Conservation (phyloP, 164 flowering plant species). For the Kingdonia uniflora region DNA sequence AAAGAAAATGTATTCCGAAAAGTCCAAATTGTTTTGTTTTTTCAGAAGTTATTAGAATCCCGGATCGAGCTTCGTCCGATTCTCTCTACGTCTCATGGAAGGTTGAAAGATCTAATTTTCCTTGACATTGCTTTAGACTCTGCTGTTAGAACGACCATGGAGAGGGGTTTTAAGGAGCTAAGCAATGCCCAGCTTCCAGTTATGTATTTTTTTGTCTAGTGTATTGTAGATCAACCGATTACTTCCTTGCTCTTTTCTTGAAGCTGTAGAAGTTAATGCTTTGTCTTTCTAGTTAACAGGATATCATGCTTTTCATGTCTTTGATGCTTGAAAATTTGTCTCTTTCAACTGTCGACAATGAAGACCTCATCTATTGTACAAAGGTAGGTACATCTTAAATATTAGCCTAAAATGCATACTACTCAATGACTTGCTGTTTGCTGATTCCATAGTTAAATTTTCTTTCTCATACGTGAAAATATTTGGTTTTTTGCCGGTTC, state of each 20-base stretch:
- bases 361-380: slow-evolving; percentile 20
- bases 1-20: background rate
- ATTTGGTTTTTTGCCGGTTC: no score
- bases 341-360: slow-evolving; percentile 22
- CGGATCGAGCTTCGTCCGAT: slow-evolving; percentile 21
- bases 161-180: slow-evolving; percentile 18
- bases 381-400: slow-evolving; percentile 13
- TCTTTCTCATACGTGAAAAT: no score
- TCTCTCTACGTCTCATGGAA: slow-evolving; percentile 16
- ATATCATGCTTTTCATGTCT: slow-evolving; percentile 16
- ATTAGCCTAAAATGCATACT: no score
- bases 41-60: slow-evolving; percentile 20
- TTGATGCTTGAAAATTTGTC: slow-evolving; percentile 22
- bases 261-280: background rate
- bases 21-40: background rate
- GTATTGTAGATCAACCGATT: background rate
- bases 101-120: slow-evolving; percentile 23
- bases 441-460: no score
- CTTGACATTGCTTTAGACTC: slow-evolving; percentile 26
- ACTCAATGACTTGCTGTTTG: no score
- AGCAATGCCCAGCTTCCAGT: slow-evolving; percentile 13
- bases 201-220: background rate
- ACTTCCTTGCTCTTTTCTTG: background rate
- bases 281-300: slow-evolving; percentile 13
- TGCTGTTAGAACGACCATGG: slow-evolving; percentile 22